Evolutionary conservation across 2,329 filamentous ascomycete genomes (phyloP).

Genomic region (Colletotrichum eleusines): DNA sequence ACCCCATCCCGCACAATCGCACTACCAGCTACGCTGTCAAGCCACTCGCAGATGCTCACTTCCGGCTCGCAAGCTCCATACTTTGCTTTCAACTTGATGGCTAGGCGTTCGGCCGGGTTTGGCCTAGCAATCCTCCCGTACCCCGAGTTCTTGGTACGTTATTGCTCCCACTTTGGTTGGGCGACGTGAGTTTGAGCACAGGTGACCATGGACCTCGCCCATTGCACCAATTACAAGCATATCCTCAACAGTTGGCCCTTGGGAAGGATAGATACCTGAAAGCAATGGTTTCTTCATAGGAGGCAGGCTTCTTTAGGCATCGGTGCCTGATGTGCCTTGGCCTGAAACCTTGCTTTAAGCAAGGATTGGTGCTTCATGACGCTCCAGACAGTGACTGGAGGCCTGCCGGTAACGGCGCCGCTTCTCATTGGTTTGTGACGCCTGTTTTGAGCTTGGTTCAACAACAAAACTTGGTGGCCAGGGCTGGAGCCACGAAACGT

Average conservation of each 20-base stretch:
- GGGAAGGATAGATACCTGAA: not conserved
- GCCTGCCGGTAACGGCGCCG: not conserved
- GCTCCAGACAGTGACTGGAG: not conserved
- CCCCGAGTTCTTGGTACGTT: not conserved
- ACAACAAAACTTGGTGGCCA: not conserved
- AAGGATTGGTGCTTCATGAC: not conserved
- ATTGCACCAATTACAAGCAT: not conserved
- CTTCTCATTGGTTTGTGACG: not conserved
- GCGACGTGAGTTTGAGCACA: not conserved
- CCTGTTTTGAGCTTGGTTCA: not conserved
- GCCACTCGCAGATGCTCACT: not conserved
- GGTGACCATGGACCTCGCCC: not conserved
- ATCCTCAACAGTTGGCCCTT: not conserved
- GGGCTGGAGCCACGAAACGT: not conserved
- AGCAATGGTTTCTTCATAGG: too few relatives aligned
- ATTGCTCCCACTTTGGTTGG: not conserved
- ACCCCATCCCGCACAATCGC: not conserved
- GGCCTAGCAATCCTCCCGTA: not conserved
- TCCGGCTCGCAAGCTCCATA: not conserved
- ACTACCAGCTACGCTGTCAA: not conserved
- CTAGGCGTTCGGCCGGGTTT: not conserved
- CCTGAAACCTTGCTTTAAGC: not conserved
- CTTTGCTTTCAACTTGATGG: not conserved
- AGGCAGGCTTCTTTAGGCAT: not conserved
- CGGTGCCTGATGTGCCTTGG: not conserved